Evolutionary conservation across 495 filamentous ascomycete genomes (phyloP), one percentile per base, ranked within the genome.

Genomic region (Penicillium tannophilum): DNA sequence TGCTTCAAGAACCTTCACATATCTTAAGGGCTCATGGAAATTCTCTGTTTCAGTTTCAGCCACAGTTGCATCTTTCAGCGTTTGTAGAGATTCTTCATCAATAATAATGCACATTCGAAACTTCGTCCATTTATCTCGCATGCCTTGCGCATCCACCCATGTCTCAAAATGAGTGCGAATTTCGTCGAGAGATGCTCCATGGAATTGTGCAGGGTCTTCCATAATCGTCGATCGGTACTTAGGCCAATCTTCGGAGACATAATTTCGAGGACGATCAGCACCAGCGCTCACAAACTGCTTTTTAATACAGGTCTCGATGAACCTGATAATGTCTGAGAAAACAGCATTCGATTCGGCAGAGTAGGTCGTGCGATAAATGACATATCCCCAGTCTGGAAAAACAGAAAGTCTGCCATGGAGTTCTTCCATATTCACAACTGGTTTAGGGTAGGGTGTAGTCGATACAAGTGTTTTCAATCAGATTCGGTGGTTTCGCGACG

Each of bases 361-460:
- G 53, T 60, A 60, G 52, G 53, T 60, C 10, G 58, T 60, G 52
- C 53, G 58, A 55, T 56, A 52, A 10, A 60, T 52, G 46, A 56
- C 53, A 35, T 52, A 56, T 41, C 58, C 58, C 47, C 53, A 56
- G 46, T 47, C 53, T 55, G 58, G 52, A 20, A 43, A 60, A 45
- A 20, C 43, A 26, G 14, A 11, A 60, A 54, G 51, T 28, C 45
- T 60, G 28, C 35, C 17, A 24, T 43, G 57, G 44, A 60, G 57
- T 11, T 60, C 57, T 20, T 54, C 33, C 57, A 60, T 54, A 28
- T 55, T 51, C 30, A 30, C 30, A 44, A 20, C n/a, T 52, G 30
- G 30, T 26, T 36, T 52, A 44, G 49, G 49, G 24, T 39, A 24
- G 31, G n/a, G 19, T 52, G 47, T 52, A 30, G 26, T 30, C n/a